These are phyloP conservation scores for Chaetomium strumarium DNA, from an alignment of 2,329 filamentous ascomycete species.

Conservation along the genomic window DNA sequence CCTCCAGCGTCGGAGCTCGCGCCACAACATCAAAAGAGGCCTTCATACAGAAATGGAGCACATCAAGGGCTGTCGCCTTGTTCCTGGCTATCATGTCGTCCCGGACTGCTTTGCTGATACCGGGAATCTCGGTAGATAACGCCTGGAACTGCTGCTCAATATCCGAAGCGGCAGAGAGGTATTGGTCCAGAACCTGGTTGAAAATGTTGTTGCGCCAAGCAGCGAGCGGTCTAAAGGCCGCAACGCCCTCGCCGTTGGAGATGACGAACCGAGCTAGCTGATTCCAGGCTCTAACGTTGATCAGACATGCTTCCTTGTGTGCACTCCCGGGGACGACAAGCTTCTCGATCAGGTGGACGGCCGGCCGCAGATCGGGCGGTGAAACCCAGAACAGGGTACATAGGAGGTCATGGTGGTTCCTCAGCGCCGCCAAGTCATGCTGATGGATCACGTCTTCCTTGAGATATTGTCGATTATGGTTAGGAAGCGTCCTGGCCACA, in stretches of 20 bases:
- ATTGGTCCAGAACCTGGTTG: slow-evolving; percentile 51
- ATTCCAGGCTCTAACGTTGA: slow-evolving; percentile 58
- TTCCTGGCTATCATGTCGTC: slow-evolving; percentile 47
- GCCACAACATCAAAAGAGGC: slow-evolving; percentile 48
- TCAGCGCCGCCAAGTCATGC: slow-evolving; percentile 56
- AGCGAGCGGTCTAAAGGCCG: slow-evolving; percentile 44
- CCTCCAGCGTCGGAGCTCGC: slow-evolving; percentile 40
- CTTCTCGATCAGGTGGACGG: slow-evolving; percentile 49
- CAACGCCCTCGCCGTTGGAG: slow-evolving; percentile 36
- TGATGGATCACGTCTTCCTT: slow-evolving; percentile 57
- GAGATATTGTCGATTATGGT: slow-evolving; percentile 58
- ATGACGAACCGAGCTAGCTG: slow-evolving; percentile 56
- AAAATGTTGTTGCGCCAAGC: slow-evolving; percentile 55
- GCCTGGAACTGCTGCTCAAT: slow-evolving; percentile 50
- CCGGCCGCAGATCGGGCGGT: slow-evolving; percentile 48
- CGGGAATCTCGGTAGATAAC: slow-evolving; percentile 41
- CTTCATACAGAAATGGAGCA: slow-evolving; percentile 43
- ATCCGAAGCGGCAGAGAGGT: slow-evolving; percentile 49
- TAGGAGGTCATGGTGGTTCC: slow-evolving; percentile 64
- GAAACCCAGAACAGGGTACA: slow-evolving; percentile 61
- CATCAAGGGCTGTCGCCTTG: slow-evolving; percentile 47
- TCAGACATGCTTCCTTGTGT: slow-evolving; percentile 60
- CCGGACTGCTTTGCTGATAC: slow-evolving; percentile 40
- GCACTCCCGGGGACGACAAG: slow-evolving; percentile 55
- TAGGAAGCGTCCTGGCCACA: slow-evolving; percentile 56